Percentiles rank a stretch among this genome's conserved stretches.
Evolutionary conservation across 768 basidiomycete species (phyloP).

Genomic region (Rhodotorula sphaerocarpa): DNA sequence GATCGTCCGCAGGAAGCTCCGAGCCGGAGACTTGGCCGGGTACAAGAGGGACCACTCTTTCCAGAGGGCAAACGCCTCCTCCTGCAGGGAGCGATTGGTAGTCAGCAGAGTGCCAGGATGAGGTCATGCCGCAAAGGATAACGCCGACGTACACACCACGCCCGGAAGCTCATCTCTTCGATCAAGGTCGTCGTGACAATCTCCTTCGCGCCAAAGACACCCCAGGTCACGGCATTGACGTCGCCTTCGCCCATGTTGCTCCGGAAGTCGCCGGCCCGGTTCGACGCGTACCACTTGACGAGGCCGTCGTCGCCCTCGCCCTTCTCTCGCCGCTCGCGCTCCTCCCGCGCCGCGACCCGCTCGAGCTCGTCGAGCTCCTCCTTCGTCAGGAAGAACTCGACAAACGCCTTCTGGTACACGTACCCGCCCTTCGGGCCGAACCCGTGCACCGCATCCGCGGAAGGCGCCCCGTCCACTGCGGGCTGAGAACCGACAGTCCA

Average conservation of each 20-base stretch:
- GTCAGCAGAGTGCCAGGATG: no score
- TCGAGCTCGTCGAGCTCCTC: constrained; percentile 41
- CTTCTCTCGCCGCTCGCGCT: constrained; percentile 52
- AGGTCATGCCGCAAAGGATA: not conserved
- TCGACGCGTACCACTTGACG: constrained; percentile 64
- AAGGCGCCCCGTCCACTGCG: constrained; percentile 69
- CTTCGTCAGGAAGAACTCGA: constrained; percentile 74
- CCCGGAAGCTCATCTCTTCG: constrained; percentile 82
- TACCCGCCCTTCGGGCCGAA: constrained; percentile 91
- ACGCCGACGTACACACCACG: constrained; percentile 72
- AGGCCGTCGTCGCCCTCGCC: constrained; percentile 48
- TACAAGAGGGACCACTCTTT: constrained; percentile 85
- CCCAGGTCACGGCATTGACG: constrained; percentile 96
- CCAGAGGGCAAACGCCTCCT: constrained; percentile 95
- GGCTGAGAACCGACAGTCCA: constrained; percentile 98
- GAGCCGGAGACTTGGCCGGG: constrained; percentile 62
- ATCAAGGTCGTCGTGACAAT: constrained; percentile 94
- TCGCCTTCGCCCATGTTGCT: constrained; percentile 71
- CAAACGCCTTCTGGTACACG: constrained; percentile 95
- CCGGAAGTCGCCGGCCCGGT: constrained; percentile 63
- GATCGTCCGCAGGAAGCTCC: constrained; percentile 63
- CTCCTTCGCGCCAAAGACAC: constrained; percentile 93
- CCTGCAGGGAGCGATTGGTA: constrained; percentile 49
- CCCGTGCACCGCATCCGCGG: constrained; percentile 70
- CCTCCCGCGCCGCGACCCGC: constrained; percentile 38